Evolutionary conservation across 1,284 basidiomycete species (phyloP).

Genomic region (Cystobasidium sp.): DNA sequence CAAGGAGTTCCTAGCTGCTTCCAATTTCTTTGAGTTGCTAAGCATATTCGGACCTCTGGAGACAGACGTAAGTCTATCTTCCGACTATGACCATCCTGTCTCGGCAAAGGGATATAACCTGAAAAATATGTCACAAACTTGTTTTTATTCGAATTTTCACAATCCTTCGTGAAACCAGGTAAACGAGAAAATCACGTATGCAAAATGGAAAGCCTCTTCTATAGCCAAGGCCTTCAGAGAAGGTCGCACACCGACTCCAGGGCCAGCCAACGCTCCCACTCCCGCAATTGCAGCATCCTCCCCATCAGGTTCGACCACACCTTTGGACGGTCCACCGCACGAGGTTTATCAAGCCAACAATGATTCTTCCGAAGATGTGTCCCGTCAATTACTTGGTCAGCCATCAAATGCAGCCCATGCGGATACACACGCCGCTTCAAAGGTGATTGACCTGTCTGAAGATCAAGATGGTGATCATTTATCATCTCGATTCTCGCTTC

Average conservation of each 20-base stretch:
- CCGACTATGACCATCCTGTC: neutral
- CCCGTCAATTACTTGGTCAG: conserved; percentile 16
- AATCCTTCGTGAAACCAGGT: conserved; percentile 59
- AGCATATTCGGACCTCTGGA: conserved; percentile 67
- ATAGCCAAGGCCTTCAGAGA: conserved; percentile 87
- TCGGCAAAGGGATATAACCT: no score
- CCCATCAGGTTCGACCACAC: neutral
- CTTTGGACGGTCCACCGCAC: neutral
- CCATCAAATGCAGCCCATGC: neutral
- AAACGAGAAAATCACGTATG: conserved; percentile 78
- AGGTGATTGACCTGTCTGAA: neutral
- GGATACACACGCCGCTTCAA: neutral
- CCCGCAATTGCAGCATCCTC: conserved; percentile 2
- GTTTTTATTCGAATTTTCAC: neutral
- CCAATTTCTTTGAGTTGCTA: conserved; percentile 83
- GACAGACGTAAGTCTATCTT: conserved; percentile 52
- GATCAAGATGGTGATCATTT: neutral
- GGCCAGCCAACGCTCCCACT: conserved; percentile 49
- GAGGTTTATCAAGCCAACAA: neutral
- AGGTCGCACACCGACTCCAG: conserved; percentile 70
- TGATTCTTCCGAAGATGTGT: conserved; percentile 30
- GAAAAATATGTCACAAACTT: neutral
- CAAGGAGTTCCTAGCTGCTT: conserved; percentile 83
- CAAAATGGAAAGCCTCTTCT: conserved; percentile 91
- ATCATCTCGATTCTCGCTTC: conserved; percentile 16